phyloP scores from a whole-genome alignment of 2,329 filamentous ascomycete species.

The Teratosphaeria gauchensis region DNA sequence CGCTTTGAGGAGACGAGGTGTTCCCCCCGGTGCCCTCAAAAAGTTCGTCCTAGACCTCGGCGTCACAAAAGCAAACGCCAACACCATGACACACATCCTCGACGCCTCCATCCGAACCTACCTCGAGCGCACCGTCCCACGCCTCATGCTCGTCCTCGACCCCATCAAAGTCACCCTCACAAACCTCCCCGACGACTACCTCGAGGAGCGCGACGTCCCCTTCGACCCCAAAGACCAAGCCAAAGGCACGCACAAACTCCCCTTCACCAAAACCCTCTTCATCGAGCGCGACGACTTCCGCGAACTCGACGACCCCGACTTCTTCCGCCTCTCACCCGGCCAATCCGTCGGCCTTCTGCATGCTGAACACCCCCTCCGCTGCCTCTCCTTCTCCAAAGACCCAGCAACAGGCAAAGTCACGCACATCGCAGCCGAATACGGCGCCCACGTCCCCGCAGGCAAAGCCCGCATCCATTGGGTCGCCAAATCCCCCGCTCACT shows the following conservation, averaged over 20 bases:
- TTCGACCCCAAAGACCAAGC: constrained; percentile 73
- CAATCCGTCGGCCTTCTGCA: constrained; percentile 67
- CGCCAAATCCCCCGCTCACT: constrained; percentile 53
- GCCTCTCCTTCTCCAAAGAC: constrained; percentile 59
- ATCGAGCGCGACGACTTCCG: constrained; percentile 76
- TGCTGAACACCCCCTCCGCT: constrained; percentile 59
- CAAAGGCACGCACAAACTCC: constrained; percentile 51
- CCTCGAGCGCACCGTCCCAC: constrained; percentile 77
- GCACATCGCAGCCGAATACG: constrained; percentile 57
- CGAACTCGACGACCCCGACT: constrained; percentile 57
- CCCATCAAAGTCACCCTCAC: constrained; percentile 76
- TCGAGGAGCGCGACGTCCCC: constrained; percentile 57
- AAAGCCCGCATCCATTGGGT: constrained; percentile 78
- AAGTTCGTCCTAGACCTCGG: constrained; percentile 87
- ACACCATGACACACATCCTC: constrained; percentile 73
- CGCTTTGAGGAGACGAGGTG: constrained; percentile 69
- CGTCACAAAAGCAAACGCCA: constrained; percentile 70
- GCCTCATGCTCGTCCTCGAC: constrained; percentile 81
- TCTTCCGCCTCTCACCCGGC: constrained; percentile 67
- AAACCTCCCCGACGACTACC: constrained; percentile 59
- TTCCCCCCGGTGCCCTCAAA: constrained; percentile 79
- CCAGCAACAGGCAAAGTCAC: constrained; percentile 53
- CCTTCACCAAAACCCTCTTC: constrained; percentile 69
- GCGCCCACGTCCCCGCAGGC: constrained; percentile 48
- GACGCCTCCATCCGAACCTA: constrained; percentile 79